A percentile compares a stretch with the other conserved stretches of the same genome.
phyloP scores from a whole-genome alignment of 2,329 filamentous ascomycete species.

The Coniella lustricola region DNA sequence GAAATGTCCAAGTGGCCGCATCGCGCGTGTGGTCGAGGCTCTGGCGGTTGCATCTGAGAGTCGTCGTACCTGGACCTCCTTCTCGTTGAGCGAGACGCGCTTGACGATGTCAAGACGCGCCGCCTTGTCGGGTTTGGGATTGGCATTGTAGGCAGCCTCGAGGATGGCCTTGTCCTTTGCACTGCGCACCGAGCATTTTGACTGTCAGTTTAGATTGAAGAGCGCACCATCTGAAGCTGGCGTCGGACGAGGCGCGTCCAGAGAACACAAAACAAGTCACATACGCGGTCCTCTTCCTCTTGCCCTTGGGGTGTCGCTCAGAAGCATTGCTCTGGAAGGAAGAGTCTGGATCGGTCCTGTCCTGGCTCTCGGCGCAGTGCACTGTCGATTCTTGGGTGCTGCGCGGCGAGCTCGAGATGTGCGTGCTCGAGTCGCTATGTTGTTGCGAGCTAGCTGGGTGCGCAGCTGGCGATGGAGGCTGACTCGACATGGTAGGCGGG shows the following conservation, averaged over 20 bases:
- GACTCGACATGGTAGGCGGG: constrained; percentile 11
- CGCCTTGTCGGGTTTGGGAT: constrained; percentile 86
- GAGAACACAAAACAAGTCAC: constrained; percentile 27
- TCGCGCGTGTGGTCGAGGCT: not conserved
- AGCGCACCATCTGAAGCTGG: too few relatives aligned
- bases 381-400: constrained; percentile 10
- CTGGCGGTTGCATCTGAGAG: not conserved
- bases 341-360: constrained; percentile 11
- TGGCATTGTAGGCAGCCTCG: constrained; percentile 75
- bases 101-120: constrained; percentile 78
- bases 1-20: constrained; percentile 6
- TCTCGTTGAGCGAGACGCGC: constrained; percentile 83
- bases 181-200: constrained; percentile 36
- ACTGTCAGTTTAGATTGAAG: constrained; percentile 2
- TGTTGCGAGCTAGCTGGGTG: constrained; percentile 9
- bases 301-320: constrained; percentile 49
- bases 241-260: too few relatives aligned
- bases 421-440: constrained; percentile 3
- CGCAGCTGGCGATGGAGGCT: constrained; percentile 11
- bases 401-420: constrained; percentile 12
- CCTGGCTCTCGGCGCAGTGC: constrained; percentile 4
- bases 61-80: constrained; percentile 81
- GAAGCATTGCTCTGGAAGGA: constrained; percentile 15
- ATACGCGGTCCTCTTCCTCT: constrained; percentile 58
- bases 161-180: constrained; percentile 84